Percentiles rank a stretch among this genome's conserved stretches.
Evolutionary conservation across 352 stramenopile species (phyloP).

Genomic region (Globisporangium perplexum): DNA sequence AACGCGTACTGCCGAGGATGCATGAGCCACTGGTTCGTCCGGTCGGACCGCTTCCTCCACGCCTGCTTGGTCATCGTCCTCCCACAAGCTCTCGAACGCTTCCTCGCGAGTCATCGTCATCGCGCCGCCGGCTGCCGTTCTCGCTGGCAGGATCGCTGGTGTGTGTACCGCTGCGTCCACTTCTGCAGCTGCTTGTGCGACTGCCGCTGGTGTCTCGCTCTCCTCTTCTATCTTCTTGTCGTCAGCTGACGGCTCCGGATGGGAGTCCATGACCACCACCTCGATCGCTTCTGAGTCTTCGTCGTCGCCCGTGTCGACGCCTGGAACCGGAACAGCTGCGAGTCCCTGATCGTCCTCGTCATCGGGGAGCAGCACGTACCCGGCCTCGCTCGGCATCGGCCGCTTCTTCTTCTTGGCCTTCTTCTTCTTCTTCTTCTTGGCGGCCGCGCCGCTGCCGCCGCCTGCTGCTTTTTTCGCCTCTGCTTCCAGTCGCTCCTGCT

Average conservation of each 20-base stretch:
- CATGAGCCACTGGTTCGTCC: background rate
- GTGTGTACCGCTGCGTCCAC: background rate
- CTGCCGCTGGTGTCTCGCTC: background rate
- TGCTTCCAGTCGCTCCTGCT: conserved; percentile 19
- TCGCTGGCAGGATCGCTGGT: no score
- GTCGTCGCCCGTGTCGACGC: background rate
- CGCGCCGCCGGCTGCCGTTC: background rate
- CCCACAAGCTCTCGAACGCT: conserved; percentile 76
- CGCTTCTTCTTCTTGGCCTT: conserved; percentile 72
- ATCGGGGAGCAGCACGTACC: conserved; percentile 38
- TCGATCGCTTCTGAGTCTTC: background rate
- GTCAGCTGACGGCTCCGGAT: background rate
- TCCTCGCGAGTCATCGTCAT: conserved; percentile 58
- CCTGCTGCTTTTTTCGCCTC: conserved; percentile 8
- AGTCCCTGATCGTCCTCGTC: conserved; percentile 22
- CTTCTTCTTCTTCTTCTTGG: conserved; percentile 66
- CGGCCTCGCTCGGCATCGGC: conserved; percentile 14
- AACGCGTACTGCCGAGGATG: background rate
- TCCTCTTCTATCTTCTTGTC: background rate
- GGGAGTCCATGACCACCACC: background rate
- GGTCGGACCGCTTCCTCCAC: background rate
- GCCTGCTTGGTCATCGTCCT: conserved; percentile 36
- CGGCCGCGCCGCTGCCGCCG: background rate
- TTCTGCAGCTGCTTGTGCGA: background rate
- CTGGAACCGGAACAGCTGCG: background rate